Conservation (phyloP, 2,329 filamentous ascomycete genomes). For the Pseudocercospora eumusae region DNA sequence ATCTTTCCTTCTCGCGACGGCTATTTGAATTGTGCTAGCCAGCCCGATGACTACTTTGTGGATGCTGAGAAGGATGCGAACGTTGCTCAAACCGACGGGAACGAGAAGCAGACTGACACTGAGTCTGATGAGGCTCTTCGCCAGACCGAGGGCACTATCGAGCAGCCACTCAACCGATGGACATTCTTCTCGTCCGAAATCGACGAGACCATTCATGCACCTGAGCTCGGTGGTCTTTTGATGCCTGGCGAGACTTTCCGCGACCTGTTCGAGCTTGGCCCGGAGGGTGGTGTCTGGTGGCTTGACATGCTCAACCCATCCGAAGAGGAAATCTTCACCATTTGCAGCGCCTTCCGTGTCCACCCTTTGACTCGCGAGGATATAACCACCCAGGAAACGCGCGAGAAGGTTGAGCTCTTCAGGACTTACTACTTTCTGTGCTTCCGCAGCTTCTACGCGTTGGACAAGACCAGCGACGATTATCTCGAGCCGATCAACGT, state of each 20-base stretch:
- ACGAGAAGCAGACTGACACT: conserved; percentile 48
- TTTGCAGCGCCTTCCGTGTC: conserved; percentile 93
- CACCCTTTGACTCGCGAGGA: conserved; percentile 96
- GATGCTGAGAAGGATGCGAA: conserved; percentile 31
- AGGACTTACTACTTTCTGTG: conserved; percentile 97
- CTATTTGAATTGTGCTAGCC: not conserved
- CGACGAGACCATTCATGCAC: conserved; percentile 88
- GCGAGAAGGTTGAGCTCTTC: conserved; percentile 98
- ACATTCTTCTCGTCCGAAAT: conserved; percentile 96
- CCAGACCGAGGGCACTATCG: conserved; percentile 29
- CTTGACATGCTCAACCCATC: conserved; percentile 89
- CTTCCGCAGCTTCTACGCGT: conserved; percentile 88
- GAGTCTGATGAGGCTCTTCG: conserved; percentile 34
- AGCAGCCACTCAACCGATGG: conserved; percentile 68
- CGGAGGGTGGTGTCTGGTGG: conserved; percentile 92
- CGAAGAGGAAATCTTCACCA: conserved; percentile 80
- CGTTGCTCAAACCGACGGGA: not conserved
- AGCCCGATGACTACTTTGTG: conserved; percentile 26
- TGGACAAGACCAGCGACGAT: conserved; percentile 74
- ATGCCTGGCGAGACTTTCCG: conserved; percentile 87
- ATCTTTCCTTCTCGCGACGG: conserved; percentile 59
- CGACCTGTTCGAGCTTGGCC: conserved; percentile 75
- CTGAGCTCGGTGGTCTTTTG: conserved; percentile 82
- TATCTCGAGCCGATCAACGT: conserved; percentile 95
- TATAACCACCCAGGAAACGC: conserved; percentile 90